Evolutionary conservation across 108 stramenopile genomes (phyloP), one percentile per base, ranked within the genome.

Genomic region (Cylindrotheca fusiformis): DNA sequence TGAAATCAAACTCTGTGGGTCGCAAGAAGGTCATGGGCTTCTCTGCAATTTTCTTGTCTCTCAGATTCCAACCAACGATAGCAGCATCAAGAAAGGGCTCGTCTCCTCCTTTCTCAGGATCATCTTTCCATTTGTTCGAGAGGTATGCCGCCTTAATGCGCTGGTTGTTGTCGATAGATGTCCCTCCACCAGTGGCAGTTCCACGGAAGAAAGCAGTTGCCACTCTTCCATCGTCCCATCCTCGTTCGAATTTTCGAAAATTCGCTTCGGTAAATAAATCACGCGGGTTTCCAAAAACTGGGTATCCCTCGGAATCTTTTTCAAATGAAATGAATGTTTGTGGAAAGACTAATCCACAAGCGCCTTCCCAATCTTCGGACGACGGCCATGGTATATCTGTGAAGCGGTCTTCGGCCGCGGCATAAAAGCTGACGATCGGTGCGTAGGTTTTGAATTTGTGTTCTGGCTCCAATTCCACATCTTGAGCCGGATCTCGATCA

Each of bases 301-400:
- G 82, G 48, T 83, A 77, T 17, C 90, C 91, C 8, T 76, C 79
- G 41, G 67, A 58, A 30, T 88, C 79, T 49, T 85, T 83, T 21
- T 70, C 71, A 51, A 87, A 81, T n/a, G 47, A 68, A 48, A 88
- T 88, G 51, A 93, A 89, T 1, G 88, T 90, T 54, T 88, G 85
- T 22, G 87, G 88, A 70, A 89, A 91, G 2, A 91, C 86, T 48
- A 82, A 65, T 49, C 96, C 96, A 59, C 96, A 96, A 4, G 99
- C 99, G 44, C 95, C 96, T 58, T 98, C 99, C 99, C 99, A 99
- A 88, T 99, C 99, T 66, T 99, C 99, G 2, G 96, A 94, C n/a
- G 93, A 85, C n/a, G 97, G 98, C 84, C 97, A 95, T 14, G 99
- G 98, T 47, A 99, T 84, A 67, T 99, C 99, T 0, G 97, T 93